Base-by-base conservation (phyloP, 257 asterid species). In the Scutellaria barbata region DNA sequence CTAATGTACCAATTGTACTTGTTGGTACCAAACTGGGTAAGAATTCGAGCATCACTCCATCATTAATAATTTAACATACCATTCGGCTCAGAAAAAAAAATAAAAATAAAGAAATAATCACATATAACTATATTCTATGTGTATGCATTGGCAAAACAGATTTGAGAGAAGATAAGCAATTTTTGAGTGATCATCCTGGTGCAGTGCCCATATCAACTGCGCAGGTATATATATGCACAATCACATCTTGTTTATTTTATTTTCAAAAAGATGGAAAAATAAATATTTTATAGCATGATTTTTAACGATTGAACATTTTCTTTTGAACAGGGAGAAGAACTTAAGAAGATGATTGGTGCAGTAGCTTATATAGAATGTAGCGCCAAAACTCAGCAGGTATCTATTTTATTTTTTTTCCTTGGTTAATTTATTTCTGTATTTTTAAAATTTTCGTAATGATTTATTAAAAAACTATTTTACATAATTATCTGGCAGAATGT, bases 381-480 rank as follows among this genome's bases (percentile, higher is more conserved):
- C 68, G 95, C 98, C 70, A 92, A 88, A 69, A 88, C 96, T 63
- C 98, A 92, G 66, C 96, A 92, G 92, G 98, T 92, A 80, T 41
- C 3, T 18, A 35, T 1, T 30, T 0, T 45, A 0, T 50, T 37
- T 53, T 30, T 8, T 17, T 10, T n/a, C 39, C 14, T 5, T 13
- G 8, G 4, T 22, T 54, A 30, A 10, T 35, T 47, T 57, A 11
- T 25, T 45, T 51, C 5, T 47, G 56, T 3, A 35, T 7, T 18
- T 25, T 9, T 13, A 3, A 9, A 20, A 25, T 43, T 76, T 62
- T 35, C n/a, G 11, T 20, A 10, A 46, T 62, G 11, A 37, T 30
- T 5, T 10, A 9, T 50, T 43, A 4, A 5, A 18, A 59, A 12
- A 18, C 10, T 67, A 0, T 20, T 47, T 46, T 46, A 20, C 8